phyloP scores from a whole-genome alignment of 805 yeast genomes.

The Tetrapisispora phaffii region DNA sequence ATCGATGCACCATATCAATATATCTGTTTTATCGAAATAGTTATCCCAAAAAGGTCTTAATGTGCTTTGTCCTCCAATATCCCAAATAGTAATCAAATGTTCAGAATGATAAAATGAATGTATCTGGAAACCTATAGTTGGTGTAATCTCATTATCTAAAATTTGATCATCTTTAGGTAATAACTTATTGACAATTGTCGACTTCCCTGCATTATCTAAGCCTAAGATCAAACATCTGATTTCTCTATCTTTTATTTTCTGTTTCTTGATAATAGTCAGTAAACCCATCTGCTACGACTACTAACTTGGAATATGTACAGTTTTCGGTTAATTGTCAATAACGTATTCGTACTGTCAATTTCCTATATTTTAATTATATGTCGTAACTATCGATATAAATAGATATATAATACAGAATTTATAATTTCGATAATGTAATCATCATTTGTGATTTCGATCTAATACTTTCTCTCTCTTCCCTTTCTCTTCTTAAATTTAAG shows the following conservation, averaged over 20 bases:
- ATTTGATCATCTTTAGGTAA: conserved; percentile 30
- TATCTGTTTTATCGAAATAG: conserved; percentile 75
- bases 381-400: no score
- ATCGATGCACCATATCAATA: conserved; percentile 82
- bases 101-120: conserved; percentile 33
- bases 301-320: no score
- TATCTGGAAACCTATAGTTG: conserved; percentile 87
- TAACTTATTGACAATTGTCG: conserved; percentile 62
- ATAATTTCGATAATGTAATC: no score
- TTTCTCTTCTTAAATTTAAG: no score
- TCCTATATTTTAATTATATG: no score
- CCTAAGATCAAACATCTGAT: conserved; percentile 70
- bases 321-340: no score
- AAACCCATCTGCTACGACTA: conserved; percentile 54
- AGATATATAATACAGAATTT: no score
- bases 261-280: conserved; percentile 68
- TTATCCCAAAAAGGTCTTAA: conserved; percentile 88
- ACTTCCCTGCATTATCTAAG: conserved; percentile 84
- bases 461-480: no score
- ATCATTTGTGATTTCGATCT: no score
- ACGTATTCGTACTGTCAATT: no score
- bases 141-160: conserved; percentile 47
- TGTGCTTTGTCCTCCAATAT: conserved; percentile 82
- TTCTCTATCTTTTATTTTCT: conserved; percentile 70
- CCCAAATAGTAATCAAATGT: conserved; percentile 61